These are phyloP conservation scores for Onygena corvina DNA, from an alignment of 2,329 filamentous ascomycete genomes.

Conservation along the genomic window DNA sequence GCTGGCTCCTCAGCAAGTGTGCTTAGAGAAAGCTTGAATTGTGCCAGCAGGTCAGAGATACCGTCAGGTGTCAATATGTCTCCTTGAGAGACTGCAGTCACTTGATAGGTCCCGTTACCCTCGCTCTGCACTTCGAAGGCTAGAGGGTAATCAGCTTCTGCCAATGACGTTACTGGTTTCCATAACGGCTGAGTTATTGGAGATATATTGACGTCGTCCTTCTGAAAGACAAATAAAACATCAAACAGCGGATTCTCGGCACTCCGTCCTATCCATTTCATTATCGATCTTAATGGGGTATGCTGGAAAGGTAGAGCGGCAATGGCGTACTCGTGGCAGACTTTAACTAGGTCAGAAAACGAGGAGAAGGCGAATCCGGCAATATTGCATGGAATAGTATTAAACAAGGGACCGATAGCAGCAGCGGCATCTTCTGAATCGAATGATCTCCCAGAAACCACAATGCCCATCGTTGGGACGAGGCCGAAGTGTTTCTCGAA, in stretches of 20 bases:
- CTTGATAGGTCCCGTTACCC: constrained; percentile 36
- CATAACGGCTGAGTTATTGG: constrained; percentile 38
- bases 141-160: constrained; percentile 57
- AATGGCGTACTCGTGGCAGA: constrained; percentile 60
- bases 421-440: constrained; percentile 51
- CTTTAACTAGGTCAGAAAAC: constrained; percentile 49
- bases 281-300: constrained; percentile 63
- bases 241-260: constrained; percentile 57
- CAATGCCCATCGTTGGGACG: constrained; percentile 53
- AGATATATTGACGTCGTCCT: constrained; percentile 26
- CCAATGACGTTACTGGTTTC: constrained; percentile 39
- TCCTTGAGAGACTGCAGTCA: constrained; percentile 50
- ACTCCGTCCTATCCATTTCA: constrained; percentile 59
- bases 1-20: constrained; percentile 26
- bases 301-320: constrained; percentile 61
- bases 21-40: constrained; percentile 33
- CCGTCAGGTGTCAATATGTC: constrained; percentile 28
- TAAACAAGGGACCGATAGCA: constrained; percentile 75
- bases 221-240: constrained; percentile 70
- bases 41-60: constrained; percentile 31
- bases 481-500: constrained; percentile 42
- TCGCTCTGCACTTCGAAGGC: constrained; percentile 60
- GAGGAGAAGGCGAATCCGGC: constrained; percentile 35
- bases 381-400: constrained; percentile 65
- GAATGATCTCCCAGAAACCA: constrained; percentile 67